A percentile compares a stretch with the other conserved stretches of the same genome.
phyloP scores from a whole-genome alignment of 306 rosid genomes.

The Sphenostylis stenocarpa region DNA sequence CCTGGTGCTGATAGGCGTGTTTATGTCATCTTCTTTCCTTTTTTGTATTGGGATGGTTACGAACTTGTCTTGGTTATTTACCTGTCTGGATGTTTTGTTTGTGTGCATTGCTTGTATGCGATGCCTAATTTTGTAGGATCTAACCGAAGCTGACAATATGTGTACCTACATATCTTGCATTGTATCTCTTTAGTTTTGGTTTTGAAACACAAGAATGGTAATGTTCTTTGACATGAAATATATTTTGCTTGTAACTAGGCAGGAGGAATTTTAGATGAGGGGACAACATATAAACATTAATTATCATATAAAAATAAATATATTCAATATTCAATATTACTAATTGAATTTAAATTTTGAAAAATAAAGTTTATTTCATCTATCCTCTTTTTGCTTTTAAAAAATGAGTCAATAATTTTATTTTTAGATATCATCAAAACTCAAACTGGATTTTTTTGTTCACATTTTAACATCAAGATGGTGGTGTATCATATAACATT shows the following conservation, averaged over 20 bases:
- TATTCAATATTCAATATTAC: too few relatives aligned
- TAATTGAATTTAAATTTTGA: too few relatives aligned
- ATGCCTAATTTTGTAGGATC: neutral
- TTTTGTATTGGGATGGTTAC: neutral
- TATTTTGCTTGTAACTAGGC: neutral
- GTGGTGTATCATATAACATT: too few relatives aligned
- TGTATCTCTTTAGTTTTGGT: neutral
- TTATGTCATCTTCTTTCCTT: neutral
- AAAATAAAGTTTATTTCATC: too few relatives aligned
- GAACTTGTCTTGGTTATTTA: slow-evolving; percentile 9
- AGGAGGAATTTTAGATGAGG: too few relatives aligned
- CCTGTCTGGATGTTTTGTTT: neutral
- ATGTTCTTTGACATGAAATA: neutral
- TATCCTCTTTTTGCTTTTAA: too few relatives aligned
- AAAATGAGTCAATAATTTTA: too few relatives aligned
- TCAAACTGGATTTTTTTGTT: too few relatives aligned
- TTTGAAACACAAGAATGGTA: neutral
- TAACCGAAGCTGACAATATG: neutral
- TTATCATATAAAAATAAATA: too few relatives aligned
- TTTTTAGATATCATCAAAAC: too few relatives aligned
- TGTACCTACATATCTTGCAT: neutral
- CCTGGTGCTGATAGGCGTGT: neutral
- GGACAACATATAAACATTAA: too few relatives aligned
- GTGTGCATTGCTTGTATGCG: neutral
- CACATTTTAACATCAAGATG: too few relatives aligned